Evolutionary conservation across 805 yeast species (phyloP), one percentile per base, ranked within the genome.

Genomic region (Metschnikowia kofuensis): DNA sequence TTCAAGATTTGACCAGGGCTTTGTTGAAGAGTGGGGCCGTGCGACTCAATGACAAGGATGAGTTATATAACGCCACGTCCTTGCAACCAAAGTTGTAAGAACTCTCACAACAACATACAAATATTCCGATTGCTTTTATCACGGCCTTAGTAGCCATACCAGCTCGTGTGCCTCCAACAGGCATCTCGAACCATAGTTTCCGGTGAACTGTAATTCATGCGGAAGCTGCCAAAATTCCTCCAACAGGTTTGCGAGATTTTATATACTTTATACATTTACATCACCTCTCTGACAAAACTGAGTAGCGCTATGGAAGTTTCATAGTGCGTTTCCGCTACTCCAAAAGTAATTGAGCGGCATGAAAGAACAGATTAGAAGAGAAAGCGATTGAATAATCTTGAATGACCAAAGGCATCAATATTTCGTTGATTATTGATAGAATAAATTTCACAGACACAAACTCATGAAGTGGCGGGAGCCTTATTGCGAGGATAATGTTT

Each of bases 1-100:
- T 89, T 43, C 82, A 73, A n/a, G 98, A 91, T 61, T 77, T 91
- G 62, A 80, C 83, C 38, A 74, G 74, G 37, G 92, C 97, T 5
- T 74, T 90, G 56, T 65, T 77, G 44, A 76, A 74, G 58, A 85
- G 89, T 40, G 92, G 88, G 4, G 83, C 82, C 34, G 73, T 73
- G 29, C 70, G 68, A 53, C 53, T 69, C 30, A 72, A 72, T 51
- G 68, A 61, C 21, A 66, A 64, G 45, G 75, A 71, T 45, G 76
- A 73, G 56, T 64, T 73, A 47, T 70, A 58, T 53, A 71, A 70
- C 55, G 70, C 74, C 34, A 70, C 68, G 12, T 59, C 60, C 14
- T 55, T 65, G 9, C 74, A 67, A 49, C 55, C 66, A 12, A 63
- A 63, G 50, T 60, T 63, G 51, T 63, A 48, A 56, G 32, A 10